A percentile compares a stretch with the other conserved stretches of the same genome.
Conservation (phyloP, 352 stramenopile species). For the Pythium angustatum region DNA sequence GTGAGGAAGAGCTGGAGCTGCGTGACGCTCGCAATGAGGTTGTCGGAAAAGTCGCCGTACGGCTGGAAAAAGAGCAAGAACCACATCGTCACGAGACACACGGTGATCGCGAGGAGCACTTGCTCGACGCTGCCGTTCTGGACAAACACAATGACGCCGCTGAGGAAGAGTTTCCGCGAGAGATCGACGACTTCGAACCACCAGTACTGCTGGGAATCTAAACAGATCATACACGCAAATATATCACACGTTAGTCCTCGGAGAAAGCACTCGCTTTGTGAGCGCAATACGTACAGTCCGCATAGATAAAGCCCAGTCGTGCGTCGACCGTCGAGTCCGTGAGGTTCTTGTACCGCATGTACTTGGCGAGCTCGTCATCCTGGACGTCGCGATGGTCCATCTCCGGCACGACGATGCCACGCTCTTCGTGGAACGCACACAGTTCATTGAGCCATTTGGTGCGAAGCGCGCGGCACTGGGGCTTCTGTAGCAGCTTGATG, state of each 20-base stretch:
- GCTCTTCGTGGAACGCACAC: conserved; percentile 41
- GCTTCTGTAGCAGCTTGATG: conserved; percentile 46
- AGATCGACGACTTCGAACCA: conserved; percentile 85
- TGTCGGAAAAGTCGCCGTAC: conserved; percentile 70
- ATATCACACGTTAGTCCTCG: neutral
- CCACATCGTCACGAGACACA: conserved; percentile 77
- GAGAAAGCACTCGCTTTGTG: neutral
- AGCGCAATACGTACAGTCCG: conserved; percentile 47
- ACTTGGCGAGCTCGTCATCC: conserved; percentile 63
- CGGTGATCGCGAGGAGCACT: conserved; percentile 60
- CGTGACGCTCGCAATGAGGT: conserved; percentile 69
- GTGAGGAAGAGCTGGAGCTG: conserved; percentile 81
- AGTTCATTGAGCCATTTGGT: conserved; percentile 72
- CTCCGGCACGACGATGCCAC: conserved; percentile 48
- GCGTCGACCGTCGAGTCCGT: conserved; percentile 66
- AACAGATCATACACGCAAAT: conserved; percentile 3
- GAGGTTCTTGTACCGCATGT: conserved; percentile 79
- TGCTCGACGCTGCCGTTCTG: conserved; percentile 69
- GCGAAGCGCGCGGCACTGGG: conserved; percentile 40
- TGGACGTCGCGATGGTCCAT: conserved; percentile 65
- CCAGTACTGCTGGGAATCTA: conserved; percentile 69
- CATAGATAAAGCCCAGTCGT: conserved; percentile 77
- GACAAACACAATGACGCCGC: conserved; percentile 73
- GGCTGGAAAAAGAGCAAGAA: conserved; percentile 79
- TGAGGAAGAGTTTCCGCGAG: conserved; percentile 76